Conservation (phyloP, 202 grass and related monocot genomes). For the Musa balbisiana region DNA sequence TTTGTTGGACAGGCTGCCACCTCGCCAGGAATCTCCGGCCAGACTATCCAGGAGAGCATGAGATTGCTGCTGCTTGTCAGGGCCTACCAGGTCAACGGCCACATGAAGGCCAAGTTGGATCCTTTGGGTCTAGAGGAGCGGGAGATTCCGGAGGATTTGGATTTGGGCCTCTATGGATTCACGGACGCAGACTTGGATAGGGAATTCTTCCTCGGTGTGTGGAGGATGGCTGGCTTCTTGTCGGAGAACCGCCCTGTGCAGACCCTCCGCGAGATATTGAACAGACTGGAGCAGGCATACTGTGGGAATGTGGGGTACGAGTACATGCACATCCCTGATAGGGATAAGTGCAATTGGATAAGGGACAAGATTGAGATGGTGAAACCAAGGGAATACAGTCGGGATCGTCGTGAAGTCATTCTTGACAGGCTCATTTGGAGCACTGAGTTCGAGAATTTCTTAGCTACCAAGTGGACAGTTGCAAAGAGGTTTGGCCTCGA, state of each 20-base stretch:
- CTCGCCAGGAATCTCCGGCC: conserved; percentile 52
- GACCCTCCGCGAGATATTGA: conserved; percentile 77
- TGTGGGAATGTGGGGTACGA: conserved; percentile 75
- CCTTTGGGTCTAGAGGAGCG: conserved; percentile 58
- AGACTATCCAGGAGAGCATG: conserved; percentile 98
- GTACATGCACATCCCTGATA: conserved; percentile 87
- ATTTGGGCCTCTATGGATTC: conserved; percentile 55
- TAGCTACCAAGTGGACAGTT: conserved; percentile 83
- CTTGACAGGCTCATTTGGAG: conserved; percentile 92
- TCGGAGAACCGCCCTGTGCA: conserved; percentile 80
- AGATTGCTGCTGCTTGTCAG: conserved; percentile 71
- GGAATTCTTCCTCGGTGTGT: conserved; percentile 89
- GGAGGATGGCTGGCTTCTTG: conserved; percentile 75
- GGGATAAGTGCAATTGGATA: conserved; percentile 86
- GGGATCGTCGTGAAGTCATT: conserved; percentile 60
- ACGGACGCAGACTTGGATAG: conserved; percentile 64
- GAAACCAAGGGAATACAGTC: conserved; percentile 37
- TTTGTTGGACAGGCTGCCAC: conserved; percentile 56
- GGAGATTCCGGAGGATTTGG: conserved; percentile 44
- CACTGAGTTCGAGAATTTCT: conserved; percentile 89
- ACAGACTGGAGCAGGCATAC: conserved; percentile 75
- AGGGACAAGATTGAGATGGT: conserved; percentile 70
- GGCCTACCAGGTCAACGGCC: conserved; percentile 90
- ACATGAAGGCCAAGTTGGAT: conserved; percentile 76
- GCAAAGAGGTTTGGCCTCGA: conserved; percentile 92